Conservation (phyloP, 352 stramenopile genomes). For the Saprolegnia parasitica region DNA sequence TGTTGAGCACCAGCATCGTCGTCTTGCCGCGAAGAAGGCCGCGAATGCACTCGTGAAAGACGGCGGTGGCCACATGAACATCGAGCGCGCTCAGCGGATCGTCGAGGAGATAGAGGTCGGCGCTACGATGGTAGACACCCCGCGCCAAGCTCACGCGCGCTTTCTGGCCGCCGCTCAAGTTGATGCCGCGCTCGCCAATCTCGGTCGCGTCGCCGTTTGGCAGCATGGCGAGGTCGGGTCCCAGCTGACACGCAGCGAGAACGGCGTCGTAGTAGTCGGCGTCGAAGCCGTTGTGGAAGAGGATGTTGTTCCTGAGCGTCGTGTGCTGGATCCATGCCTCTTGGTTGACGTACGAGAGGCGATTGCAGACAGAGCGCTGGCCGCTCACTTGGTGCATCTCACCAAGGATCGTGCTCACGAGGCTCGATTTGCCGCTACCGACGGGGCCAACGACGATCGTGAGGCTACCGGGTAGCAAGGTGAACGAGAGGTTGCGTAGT, state of each 20-base stretch:
- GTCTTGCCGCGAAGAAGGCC: constrained; percentile 75
- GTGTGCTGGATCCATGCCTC: constrained; percentile 90
- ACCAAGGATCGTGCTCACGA: constrained; percentile 91
- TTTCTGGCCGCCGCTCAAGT: constrained; percentile 95
- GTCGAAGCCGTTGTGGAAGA: constrained; percentile 56
- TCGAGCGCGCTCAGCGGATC: constrained; percentile 97
- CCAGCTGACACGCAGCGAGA: constrained; percentile 71
- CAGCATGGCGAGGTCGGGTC: constrained; percentile 86
- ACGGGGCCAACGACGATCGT: constrained; percentile 91
- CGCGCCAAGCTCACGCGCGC: constrained; percentile 89
- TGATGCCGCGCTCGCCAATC: constrained; percentile 98
- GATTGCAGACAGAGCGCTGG: constrained; percentile 36
- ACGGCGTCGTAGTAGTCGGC: constrained; percentile 50
- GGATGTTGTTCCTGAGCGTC: constrained; percentile 91
- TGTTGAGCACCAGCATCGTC: constrained; percentile 92
- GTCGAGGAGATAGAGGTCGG: constrained; percentile 86
- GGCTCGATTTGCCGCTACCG: constrained; percentile 93
- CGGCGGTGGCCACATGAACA: constrained; percentile 91
- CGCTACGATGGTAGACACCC: constrained; percentile 82
- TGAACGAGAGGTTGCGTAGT: constrained; percentile 55
- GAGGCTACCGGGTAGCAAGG: constrained; percentile 52
- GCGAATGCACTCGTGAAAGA: constrained; percentile 94
- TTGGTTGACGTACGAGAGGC: constrained; percentile 85
- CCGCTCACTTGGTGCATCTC: constrained; percentile 82
- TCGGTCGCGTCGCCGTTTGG: constrained; percentile 92